Percentiles rank a stretch among this genome's conserved stretches.
Conservation (phyloP, 2,329 filamentous ascomycete species). For the Malbranchea cinnamomea region DNA sequence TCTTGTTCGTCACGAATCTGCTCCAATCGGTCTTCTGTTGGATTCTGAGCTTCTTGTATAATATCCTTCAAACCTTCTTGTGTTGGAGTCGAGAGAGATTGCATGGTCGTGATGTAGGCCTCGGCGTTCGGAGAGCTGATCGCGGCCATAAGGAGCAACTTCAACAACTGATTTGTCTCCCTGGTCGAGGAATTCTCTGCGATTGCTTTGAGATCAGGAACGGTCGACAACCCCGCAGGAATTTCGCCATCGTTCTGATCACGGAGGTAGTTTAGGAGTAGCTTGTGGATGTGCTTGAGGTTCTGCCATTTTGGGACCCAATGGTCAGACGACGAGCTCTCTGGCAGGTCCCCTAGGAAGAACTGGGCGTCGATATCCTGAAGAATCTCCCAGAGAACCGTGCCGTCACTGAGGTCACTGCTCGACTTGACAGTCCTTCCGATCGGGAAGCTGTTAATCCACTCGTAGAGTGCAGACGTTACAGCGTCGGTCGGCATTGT, state of each 20-base stretch:
- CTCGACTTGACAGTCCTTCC: slow-evolving; percentile 27
- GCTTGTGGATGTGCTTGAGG: slow-evolving; percentile 33
- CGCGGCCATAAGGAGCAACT: slow-evolving; percentile 48
- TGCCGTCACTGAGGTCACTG: slow-evolving; percentile 30
- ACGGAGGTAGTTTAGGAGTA: slow-evolving; percentile 29
- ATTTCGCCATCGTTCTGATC: slow-evolving; percentile 30
- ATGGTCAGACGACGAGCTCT: slow-evolving; percentile 28
- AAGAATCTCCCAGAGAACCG: slow-evolving; percentile 32
- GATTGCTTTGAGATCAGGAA: slow-evolving; percentile 32
- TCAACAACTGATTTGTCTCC: slow-evolving; percentile 41
- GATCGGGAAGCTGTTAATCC: slow-evolving; percentile 32
- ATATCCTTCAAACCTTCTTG: slow-evolving; percentile 33
- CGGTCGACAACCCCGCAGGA: slow-evolving; percentile 26
- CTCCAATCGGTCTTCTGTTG: slow-evolving; percentile 22
- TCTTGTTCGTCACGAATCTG: slow-evolving; percentile 24
- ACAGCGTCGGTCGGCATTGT: slow-evolving; percentile 32
- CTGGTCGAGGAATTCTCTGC: slow-evolving; percentile 29
- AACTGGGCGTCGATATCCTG: slow-evolving; percentile 34
- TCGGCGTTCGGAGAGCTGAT: slow-evolving; percentile 43
- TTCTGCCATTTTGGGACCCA: slow-evolving; percentile 36
- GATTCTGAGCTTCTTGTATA: slow-evolving; percentile 31
- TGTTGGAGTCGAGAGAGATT: slow-evolving; percentile 27
- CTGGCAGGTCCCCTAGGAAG: slow-evolving; percentile 33
- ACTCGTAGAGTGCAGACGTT: slow-evolving; percentile 32
- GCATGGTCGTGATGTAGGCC: slow-evolving; percentile 38